A percentile compares a stretch with the other conserved stretches of the same genome.
Conservation (phyloP, 768 basidiomycete genomes). For the Agaricus sinodeliciosus region DNA sequence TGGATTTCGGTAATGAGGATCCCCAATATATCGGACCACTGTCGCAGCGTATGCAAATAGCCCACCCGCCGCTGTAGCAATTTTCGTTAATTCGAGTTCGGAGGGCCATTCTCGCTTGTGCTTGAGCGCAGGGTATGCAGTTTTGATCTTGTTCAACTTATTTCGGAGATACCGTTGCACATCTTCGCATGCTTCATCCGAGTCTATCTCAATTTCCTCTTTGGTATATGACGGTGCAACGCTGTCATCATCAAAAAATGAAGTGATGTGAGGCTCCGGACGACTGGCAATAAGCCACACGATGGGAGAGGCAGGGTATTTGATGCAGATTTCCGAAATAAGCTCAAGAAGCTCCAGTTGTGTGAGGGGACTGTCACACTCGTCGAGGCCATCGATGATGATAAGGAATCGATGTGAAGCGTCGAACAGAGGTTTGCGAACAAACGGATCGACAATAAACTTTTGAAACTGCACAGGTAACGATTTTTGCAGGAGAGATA, state of each 20-base stretch:
- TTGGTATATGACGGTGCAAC: background rate
- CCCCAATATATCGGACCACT: conserved; percentile 17
- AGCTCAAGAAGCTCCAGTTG: conserved; percentile 15
- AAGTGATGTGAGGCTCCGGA: conserved; percentile 19
- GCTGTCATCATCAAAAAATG: conserved; percentile 2
- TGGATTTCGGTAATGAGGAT: background rate
- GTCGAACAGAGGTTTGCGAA: background rate
- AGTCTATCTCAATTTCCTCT: conserved; percentile 3
- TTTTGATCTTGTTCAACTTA: conserved; percentile 11
- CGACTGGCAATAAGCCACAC: conserved; percentile 21
- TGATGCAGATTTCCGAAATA: conserved; percentile 1
- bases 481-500: background rate
- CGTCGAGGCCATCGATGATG: background rate
- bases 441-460: background rate
- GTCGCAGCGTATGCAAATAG: conserved; percentile 21
- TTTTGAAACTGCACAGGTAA: conserved; percentile 12
- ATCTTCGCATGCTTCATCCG: conserved; percentile 13
- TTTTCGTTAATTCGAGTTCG: background rate
- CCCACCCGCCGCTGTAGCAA: conserved; percentile 17
- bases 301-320: conserved; percentile 11
- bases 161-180: conserved; percentile 3
- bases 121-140: background rate
- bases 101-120: conserved; percentile 15
- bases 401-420: background rate
- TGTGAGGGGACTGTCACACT: background rate